Conservation (phyloP, 1,284 basidiomycete genomes). For the Pterulicium gracile region DNA sequence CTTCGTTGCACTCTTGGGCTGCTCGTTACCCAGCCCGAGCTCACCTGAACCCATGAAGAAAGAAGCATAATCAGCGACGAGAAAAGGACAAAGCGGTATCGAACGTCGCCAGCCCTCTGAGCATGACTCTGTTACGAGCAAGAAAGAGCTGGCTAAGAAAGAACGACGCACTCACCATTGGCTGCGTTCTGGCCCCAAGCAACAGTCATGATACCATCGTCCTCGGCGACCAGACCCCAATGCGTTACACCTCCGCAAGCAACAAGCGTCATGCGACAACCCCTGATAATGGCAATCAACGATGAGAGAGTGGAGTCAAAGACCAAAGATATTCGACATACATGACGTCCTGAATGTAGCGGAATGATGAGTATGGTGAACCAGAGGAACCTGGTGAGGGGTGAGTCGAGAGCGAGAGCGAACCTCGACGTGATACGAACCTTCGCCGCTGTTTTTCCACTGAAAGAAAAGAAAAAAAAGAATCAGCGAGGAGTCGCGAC, state of each 20-base stretch:
- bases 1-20: slow-evolving; percentile 82
- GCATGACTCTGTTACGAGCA: too few relatives aligned
- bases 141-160: neutral
- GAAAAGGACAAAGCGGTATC: neutral
- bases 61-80: neutral
- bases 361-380: slow-evolving; percentile 75
- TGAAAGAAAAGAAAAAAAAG: slow-evolving; percentile 22
- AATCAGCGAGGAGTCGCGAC: slow-evolving; percentile 4
- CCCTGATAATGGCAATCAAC: slow-evolving; percentile 29
- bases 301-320: slow-evolving; percentile 4
- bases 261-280: slow-evolving; percentile 58
- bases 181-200: slow-evolving; percentile 79
- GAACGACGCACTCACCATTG: slow-evolving; percentile 38
- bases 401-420: slow-evolving; percentile 5
- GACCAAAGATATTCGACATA: slow-evolving; percentile 22
- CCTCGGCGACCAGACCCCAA: slow-evolving; percentile 65
- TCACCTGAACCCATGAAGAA: slow-evolving; percentile 45
- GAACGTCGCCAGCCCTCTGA: too few relatives aligned
- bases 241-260: slow-evolving; percentile 86
- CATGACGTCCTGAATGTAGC: slow-evolving; percentile 75
- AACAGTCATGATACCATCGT: slow-evolving; percentile 74
- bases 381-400: slow-evolving; percentile 53
- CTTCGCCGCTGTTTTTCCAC: slow-evolving; percentile 93
- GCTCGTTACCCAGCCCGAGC: slow-evolving; percentile 71
- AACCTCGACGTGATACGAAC: slow-evolving; percentile 23